Conservation (phyloP, 1,284 basidiomycete species). For the Melampsora abietis-canadensis region DNA sequence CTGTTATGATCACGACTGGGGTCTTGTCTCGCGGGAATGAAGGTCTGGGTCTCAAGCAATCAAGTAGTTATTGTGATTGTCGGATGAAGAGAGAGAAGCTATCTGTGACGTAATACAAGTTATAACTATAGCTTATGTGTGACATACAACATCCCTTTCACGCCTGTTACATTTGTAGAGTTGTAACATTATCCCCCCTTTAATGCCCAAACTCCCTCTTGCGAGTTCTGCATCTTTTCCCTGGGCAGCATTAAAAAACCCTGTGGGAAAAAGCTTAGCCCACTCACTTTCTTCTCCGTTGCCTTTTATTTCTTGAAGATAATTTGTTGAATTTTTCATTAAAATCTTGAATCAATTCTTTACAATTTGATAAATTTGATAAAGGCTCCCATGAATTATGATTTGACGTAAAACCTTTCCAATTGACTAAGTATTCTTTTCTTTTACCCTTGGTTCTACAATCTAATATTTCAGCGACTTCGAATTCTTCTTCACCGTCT, state of each 20-base stretch:
- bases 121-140: too few relatives aligned
- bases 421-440: background rate
- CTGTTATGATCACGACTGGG: too few relatives aligned
- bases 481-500: background rate
- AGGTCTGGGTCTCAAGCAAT: too few relatives aligned
- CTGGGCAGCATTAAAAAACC: background rate
- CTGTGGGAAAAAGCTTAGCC: background rate
- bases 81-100: too few relatives aligned
- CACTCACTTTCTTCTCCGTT: slow-evolving; percentile 15
- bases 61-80: too few relatives aligned
- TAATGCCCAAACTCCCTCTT: too few relatives aligned
- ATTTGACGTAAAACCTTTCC: background rate
- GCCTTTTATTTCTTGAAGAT: background rate
- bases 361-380: background rate
- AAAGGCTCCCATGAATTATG: background rate
- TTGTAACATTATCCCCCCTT: too few relatives aligned
- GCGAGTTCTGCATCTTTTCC: too few relatives aligned
- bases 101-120: too few relatives aligned
- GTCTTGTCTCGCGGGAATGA: too few relatives aligned
- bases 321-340: background rate
- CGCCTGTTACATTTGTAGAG: too few relatives aligned
- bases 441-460: background rate
- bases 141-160: too few relatives aligned
- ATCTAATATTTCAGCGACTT: background rate
- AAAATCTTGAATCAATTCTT: background rate